These are phyloP conservation scores for Neonectria coccinea DNA, from an alignment of 2,329 filamentous ascomycete genomes.

Conservation along the genomic window DNA sequence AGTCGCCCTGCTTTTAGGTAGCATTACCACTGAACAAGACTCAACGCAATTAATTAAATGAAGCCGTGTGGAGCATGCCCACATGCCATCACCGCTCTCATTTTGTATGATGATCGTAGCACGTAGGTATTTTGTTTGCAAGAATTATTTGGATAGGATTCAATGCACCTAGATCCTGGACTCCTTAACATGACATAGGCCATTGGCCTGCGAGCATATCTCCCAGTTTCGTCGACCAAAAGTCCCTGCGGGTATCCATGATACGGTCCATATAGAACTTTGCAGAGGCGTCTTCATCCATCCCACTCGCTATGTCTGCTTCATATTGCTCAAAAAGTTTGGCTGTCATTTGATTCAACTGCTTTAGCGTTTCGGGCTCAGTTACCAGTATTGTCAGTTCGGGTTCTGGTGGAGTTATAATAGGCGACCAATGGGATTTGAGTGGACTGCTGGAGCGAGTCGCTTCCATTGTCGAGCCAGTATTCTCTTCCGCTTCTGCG, in stretches of 20 bases:
- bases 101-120: too few species aligned
- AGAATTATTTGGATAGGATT: neutral
- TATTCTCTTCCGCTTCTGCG: neutral
- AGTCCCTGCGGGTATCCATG: conserved; percentile 41
- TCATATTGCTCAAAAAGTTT: conserved; percentile 50
- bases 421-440: neutral
- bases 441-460: neutral
- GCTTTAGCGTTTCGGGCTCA: conserved; percentile 39
- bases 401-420: neutral
- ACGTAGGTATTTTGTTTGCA: neutral
- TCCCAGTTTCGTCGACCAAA: conserved; percentile 47
- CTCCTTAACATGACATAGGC: neutral
- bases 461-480: neutral
- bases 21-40: neutral
- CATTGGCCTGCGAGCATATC: conserved; percentile 15
- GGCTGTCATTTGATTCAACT: conserved; percentile 43
- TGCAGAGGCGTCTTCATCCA: conserved; percentile 40
- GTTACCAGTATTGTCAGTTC: conserved; percentile 41
- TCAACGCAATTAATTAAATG: too few species aligned
- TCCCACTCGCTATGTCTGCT: conserved; percentile 43
- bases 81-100: neutral
- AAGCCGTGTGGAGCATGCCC: neutral
- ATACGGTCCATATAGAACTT: conserved; percentile 50
- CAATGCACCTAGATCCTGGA: neutral
- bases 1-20: neutral